Conservation (phyloP, 1,284 basidiomycete species). For the Rhodotorula sp. region DNA sequence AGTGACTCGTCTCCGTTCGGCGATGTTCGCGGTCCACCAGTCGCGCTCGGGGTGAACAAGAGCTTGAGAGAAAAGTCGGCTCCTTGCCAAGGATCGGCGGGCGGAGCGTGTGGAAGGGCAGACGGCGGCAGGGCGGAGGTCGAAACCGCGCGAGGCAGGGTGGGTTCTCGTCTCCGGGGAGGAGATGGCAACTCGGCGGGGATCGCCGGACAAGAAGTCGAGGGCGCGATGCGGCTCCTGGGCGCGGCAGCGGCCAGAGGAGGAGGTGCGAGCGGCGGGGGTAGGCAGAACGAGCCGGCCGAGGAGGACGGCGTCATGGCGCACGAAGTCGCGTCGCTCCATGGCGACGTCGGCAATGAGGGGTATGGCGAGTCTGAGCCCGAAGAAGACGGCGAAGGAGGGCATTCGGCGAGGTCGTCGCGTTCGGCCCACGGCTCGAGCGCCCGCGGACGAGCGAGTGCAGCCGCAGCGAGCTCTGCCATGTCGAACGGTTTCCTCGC, state of each 20-base stretch:
- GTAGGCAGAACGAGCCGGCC: constrained; percentile 32
- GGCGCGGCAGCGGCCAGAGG: constrained; percentile 1
- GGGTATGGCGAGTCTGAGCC: constrained; percentile 42
- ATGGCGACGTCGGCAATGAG: constrained; percentile 56
- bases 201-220: background rate
- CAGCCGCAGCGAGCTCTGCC: constrained; percentile 31
- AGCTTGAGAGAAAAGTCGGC: constrained; percentile 40
- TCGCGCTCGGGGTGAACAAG: constrained; percentile 28
- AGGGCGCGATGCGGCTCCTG: background rate
- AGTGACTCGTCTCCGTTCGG: constrained; percentile 1
- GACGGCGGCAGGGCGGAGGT: constrained; percentile 2
- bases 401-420: constrained; percentile 22
- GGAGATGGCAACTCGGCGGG: constrained; percentile 6
- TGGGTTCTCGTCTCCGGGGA: constrained; percentile 10
- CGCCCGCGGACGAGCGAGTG: constrained; percentile 29
- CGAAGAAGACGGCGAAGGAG: constrained; percentile 55
- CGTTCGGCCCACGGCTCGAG: constrained; percentile 36
- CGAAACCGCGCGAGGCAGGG: constrained; percentile 4
- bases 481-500: constrained; percentile 32
- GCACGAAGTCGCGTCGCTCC: constrained; percentile 55
- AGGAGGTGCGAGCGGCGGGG: constrained; percentile 13
- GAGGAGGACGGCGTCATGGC: constrained; percentile 51
- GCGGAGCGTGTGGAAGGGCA: background rate
- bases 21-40: background rate
- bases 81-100: constrained; percentile 31